These are phyloP conservation scores for Cladophialophora carrionii DNA, from an alignment of 2,329 filamentous ascomycete species.

Conservation along the genomic window DNA sequence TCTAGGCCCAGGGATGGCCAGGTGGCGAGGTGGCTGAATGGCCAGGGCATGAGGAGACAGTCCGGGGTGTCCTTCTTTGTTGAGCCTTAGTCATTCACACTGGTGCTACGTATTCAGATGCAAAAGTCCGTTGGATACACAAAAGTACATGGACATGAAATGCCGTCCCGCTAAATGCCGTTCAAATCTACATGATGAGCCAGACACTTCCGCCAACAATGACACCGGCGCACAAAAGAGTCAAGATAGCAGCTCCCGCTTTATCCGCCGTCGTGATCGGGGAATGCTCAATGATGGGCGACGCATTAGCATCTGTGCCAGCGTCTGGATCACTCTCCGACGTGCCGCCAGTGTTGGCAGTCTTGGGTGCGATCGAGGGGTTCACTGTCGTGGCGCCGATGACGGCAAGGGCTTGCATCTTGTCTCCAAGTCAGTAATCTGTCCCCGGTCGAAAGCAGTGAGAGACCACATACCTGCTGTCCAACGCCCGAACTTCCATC, in stretches of 20 bases:
- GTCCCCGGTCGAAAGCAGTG: neutral
- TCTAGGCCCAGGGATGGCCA: too few species aligned
- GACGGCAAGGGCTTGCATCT: constrained; percentile 66
- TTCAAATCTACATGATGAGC: constrained; percentile 39
- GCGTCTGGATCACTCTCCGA: constrained; percentile 47
- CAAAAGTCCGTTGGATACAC: neutral
- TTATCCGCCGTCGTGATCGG: constrained; percentile 43
- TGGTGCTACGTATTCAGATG: neutral
- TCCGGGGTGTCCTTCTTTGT: neutral
- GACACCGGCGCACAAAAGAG: constrained; percentile 40
- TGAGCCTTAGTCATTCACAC: neutral
- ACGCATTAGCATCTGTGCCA: constrained; percentile 36
- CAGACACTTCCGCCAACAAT: constrained; percentile 43
- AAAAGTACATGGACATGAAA: neutral
- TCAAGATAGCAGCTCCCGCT: constrained; percentile 48
- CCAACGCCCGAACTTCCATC: constrained; percentile 66
- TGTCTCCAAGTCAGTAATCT: constrained; percentile 7
- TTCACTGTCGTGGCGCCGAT: constrained; percentile 64
- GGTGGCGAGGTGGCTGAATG: too few species aligned
- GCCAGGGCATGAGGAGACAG: too few species aligned
- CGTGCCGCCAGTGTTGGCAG: constrained; percentile 61
- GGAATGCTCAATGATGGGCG: constrained; percentile 20
- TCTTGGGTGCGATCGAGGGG: constrained; percentile 54
- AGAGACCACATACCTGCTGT: constrained; percentile 54
- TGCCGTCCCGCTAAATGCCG: neutral